Percentiles rank a stretch among this genome's conserved stretches.
These are phyloP conservation scores for Cerrena zonata DNA, from an alignment of 1,284 basidiomycete species.

Conservation along the genomic window DNA sequence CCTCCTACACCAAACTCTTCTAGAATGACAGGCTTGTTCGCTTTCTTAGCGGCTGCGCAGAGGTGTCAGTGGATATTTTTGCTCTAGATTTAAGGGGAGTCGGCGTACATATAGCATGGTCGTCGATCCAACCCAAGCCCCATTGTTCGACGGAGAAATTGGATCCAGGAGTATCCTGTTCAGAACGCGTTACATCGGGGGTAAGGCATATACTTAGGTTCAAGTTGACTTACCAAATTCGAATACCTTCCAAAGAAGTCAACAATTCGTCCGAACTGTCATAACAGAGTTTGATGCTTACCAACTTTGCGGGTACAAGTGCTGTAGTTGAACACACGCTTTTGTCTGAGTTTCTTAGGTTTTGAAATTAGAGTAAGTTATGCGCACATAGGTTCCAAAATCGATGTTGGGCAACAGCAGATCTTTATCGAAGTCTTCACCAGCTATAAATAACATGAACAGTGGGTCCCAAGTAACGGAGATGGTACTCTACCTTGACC, in stretches of 20 bases:
- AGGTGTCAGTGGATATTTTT: background rate
- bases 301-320: conserved; percentile 51
- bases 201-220: no score
- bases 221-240: conserved; percentile 20
- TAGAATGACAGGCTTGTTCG: conserved; percentile 46
- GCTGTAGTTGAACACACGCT: conserved; percentile 29
- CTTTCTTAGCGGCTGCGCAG: conserved; percentile 39
- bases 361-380: background rate
- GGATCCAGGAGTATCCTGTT: conserved; percentile 42
- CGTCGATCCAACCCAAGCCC: conserved; percentile 50
- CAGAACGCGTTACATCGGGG: background rate
- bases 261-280: no score
- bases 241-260: conserved; percentile 23
- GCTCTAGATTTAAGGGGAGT: background rate
- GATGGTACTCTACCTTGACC: conserved; percentile 37
- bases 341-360: background rate
- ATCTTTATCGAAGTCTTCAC: conserved; percentile 51
- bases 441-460: conserved; percentile 31
- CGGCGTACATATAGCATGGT: conserved; percentile 38
- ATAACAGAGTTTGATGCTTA: no score
- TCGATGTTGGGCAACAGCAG: conserved; percentile 48
- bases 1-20: conserved; percentile 52
- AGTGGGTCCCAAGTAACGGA: background rate
- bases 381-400: conserved; percentile 45
- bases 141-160: conserved; percentile 45